A percentile compares a stretch with the other conserved stretches of the same genome.
Conservation (phyloP, 495 filamentous ascomycete genomes). For the Aspergillus sparsus region DNA sequence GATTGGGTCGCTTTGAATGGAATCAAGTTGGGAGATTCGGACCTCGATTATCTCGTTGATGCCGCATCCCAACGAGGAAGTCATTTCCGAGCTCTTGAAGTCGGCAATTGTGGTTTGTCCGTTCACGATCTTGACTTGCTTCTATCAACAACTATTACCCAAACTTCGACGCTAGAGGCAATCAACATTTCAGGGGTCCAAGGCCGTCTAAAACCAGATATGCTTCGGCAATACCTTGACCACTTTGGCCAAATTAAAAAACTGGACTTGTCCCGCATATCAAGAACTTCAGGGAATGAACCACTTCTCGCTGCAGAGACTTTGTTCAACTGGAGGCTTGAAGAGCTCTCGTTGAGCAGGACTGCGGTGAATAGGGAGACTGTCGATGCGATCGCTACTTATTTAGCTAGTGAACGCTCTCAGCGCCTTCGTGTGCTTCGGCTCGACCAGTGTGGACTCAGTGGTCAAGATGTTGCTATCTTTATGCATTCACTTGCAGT, state of each 20-base stretch:
- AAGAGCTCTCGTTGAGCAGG: conserved; percentile 70
- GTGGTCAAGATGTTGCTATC: conserved; percentile 72
- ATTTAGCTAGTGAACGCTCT: conserved; percentile 64
- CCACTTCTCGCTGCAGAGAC: conserved; percentile 67
- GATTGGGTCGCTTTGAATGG: conserved; percentile 81
- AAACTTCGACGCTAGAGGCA: conserved; percentile 72
- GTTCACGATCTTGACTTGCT: conserved; percentile 49
- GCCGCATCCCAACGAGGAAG: conserved; percentile 64
- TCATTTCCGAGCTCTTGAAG: conserved; percentile 76
- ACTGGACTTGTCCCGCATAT: conserved; percentile 69
- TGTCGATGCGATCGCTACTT: conserved; percentile 61
- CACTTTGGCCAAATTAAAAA: conserved; percentile 70
- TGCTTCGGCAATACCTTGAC: conserved; percentile 62
- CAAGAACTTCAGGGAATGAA: conserved; percentile 60
- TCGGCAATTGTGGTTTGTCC: conserved; percentile 74
- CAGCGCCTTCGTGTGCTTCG: conserved; percentile 64
- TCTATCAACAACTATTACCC: conserved; percentile 49
- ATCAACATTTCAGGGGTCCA: conserved; percentile 77
- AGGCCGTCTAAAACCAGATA: conserved; percentile 65
- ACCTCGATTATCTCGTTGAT: conserved; percentile 71
- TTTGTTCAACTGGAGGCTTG: conserved; percentile 70
- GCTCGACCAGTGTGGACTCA: conserved; percentile 79
- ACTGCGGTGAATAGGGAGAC: conserved; percentile 60
- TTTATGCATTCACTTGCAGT: conserved; percentile 73
- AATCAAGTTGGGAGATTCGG: conserved; percentile 78